Base-by-base conservation (phyloP, 192 early-diverging fungal species). In the Umbelopsis isabellina region DNA sequence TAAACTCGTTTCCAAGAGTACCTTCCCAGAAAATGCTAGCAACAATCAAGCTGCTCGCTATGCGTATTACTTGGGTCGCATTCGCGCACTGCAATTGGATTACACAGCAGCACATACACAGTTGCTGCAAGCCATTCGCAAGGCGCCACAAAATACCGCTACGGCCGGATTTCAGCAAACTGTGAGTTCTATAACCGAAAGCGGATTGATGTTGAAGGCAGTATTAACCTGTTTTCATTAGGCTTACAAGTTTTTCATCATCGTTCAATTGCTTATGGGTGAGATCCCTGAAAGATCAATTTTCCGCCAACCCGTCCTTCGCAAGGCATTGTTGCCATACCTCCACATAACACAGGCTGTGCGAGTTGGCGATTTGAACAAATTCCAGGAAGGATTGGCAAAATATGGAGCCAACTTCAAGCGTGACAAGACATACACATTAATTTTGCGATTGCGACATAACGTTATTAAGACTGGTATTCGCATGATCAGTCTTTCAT, bases 381-480 rank as follows among this genome's bases (percentile, higher is more conserved):
- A 94, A 79, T 99, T 99, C 86, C 92, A 97, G 72, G 93, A 95
- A 52, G 88, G 90, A 0, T 81, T 98, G 15, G 87, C 84, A 27
- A 83, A 88, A 55, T 90, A 93, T 76, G 84, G 83, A 15, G 82
- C 85, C 41, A 87, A 85, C 51, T 98, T 99, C 79, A 80, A 89
- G 33, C 84, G 86, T 21, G 98, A 99, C 83, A 91, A 96, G 73
- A 96, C 91, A 37, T 91, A 91, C 72, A 93, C 94, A 0, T 79
- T 99, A 67, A 94, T 99, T 73, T 76, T 97, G 51, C 91, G 97
- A 82, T 82, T 99, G 53, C 95, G 97, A 35, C 98, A 99, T 82
- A 98, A 98, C 82, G 98, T 99, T 49, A 99, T 99, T 87, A 98
- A 98, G 85, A 93, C 98, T 12, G 98, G 97, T 37, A 93, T 99